Percentiles rank a stretch among this genome's conserved stretches.
Conservation (phyloP, 768 basidiomycete species). For the Lactarius indigo region DNA sequence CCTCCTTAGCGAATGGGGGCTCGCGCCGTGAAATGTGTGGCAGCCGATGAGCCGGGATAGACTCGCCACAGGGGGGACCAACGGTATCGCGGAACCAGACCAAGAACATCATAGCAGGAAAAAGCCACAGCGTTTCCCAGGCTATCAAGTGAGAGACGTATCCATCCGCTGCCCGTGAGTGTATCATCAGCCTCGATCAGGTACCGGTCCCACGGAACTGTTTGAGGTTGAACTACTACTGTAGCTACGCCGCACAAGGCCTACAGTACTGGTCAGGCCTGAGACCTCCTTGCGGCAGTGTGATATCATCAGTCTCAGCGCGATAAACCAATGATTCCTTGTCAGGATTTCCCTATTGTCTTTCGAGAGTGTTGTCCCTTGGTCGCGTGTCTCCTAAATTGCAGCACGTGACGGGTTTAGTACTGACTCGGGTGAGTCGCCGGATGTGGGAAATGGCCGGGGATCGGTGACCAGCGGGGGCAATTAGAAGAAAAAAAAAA, state of each 20-base stretch:
- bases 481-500: background rate
- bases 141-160: slow-evolving; percentile 2
- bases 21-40: background rate
- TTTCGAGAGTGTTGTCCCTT: background rate
- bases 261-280: background rate
- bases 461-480: background rate
- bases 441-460: background rate
- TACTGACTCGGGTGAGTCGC: background rate
- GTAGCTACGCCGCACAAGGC: background rate
- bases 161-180: slow-evolving; percentile 1
- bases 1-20: background rate
- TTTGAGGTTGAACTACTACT: background rate
- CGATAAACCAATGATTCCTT: background rate
- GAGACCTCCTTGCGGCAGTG: background rate
- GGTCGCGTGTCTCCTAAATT: background rate
- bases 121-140: background rate
- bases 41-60: background rate
- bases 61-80: background rate
- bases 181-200: slow-evolving; percentile 11
- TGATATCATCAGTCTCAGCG: background rate
- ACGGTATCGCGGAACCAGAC: background rate
- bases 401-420: background rate
- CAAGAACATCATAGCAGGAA: background rate
- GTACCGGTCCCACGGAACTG: background rate
- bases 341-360: background rate